phyloP scores from a whole-genome alignment of 768 basidiomycete species.

The Harrya chromipes region DNA sequence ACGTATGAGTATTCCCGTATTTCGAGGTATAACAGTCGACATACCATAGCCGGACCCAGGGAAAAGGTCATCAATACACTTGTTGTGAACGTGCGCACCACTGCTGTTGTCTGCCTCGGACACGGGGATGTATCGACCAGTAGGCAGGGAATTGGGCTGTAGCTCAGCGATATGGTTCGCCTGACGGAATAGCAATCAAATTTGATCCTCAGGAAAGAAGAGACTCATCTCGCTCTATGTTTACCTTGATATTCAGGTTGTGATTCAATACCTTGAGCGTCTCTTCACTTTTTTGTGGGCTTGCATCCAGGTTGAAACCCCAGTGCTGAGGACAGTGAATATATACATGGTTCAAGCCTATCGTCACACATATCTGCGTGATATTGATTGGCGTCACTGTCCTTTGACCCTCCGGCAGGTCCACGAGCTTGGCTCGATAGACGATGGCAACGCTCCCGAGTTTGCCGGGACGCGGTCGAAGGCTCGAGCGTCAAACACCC shows the following conservation, averaged over 20 bases:
- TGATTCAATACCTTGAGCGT: conserved; percentile 52
- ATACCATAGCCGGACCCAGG: conserved; percentile 61
- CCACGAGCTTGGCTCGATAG: conserved; percentile 65
- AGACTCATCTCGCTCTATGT: background rate
- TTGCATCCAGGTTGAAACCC: conserved; percentile 80
- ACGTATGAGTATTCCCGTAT: background rate
- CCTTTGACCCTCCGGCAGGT: conserved; percentile 37
- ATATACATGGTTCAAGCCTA: background rate
- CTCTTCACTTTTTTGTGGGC: conserved; percentile 43
- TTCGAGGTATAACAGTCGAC: background rate
- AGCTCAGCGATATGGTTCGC: conserved; percentile 55
- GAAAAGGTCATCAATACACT: conserved; percentile 54
- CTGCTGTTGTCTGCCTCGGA: conserved; percentile 37
- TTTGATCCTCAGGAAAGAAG: background rate
- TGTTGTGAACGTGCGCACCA: conserved; percentile 47
- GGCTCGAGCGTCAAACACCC: conserved; percentile 22
- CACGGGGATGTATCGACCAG: conserved; percentile 48
- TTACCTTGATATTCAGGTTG: conserved; percentile 39
- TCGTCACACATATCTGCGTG: conserved; percentile 54
- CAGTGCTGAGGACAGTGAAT: conserved; percentile 51
- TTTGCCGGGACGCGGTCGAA: conserved; percentile 36
- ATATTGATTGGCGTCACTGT: conserved; percentile 70
- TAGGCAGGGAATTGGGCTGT: conserved; percentile 47
- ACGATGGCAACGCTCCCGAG: conserved; percentile 66
- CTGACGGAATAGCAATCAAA: conserved; percentile 26